phyloP scores from a whole-genome alignment of 1,139 yeast genomes.

The Nakaseomyces bracarensis region DNA sequence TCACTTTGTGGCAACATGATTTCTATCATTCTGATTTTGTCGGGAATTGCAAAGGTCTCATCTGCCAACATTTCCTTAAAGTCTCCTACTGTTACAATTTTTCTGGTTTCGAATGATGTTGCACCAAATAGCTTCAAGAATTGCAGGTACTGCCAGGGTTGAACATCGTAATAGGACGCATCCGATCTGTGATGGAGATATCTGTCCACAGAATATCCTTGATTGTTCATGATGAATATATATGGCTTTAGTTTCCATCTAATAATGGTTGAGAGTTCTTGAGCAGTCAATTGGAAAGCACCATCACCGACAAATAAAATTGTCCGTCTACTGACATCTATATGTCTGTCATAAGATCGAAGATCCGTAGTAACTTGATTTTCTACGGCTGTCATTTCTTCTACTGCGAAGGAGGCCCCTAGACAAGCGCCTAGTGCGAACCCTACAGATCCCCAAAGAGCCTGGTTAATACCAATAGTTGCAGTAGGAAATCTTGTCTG shows the following conservation, averaged over 20 bases:
- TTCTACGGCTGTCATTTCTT: slow-evolving; percentile 35
- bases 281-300: slow-evolving; percentile 77
- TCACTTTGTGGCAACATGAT: slow-evolving; percentile 73
- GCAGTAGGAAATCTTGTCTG: slow-evolving; percentile 67
- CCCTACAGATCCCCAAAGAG: slow-evolving; percentile 85
- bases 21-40: slow-evolving; percentile 67
- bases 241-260: slow-evolving; percentile 72
- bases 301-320: slow-evolving; percentile 84
- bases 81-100: slow-evolving; percentile 41
- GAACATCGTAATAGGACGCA: slow-evolving; percentile 71
- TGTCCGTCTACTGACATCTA: slow-evolving; percentile 46
- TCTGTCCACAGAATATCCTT: slow-evolving; percentile 83
- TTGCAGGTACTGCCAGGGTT: slow-evolving; percentile 69
- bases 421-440: slow-evolving; percentile 75
- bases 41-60: slow-evolving; percentile 46
- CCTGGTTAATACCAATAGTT: slow-evolving; percentile 72
- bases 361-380: slow-evolving; percentile 16
- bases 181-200: slow-evolving; percentile 60
- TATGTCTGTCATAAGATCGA: slow-evolving; percentile 40
- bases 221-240: slow-evolving; percentile 71
- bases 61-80: slow-evolving; percentile 40
- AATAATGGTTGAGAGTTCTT: slow-evolving; percentile 74
- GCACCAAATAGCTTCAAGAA: slow-evolving; percentile 65
- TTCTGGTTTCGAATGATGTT: slow-evolving; percentile 52
- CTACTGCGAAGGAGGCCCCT: slow-evolving; percentile 77